Evolutionary conservation across 176 grass and related monocot species (phyloP).

Genomic region (Phoenix roebelenii): DNA sequence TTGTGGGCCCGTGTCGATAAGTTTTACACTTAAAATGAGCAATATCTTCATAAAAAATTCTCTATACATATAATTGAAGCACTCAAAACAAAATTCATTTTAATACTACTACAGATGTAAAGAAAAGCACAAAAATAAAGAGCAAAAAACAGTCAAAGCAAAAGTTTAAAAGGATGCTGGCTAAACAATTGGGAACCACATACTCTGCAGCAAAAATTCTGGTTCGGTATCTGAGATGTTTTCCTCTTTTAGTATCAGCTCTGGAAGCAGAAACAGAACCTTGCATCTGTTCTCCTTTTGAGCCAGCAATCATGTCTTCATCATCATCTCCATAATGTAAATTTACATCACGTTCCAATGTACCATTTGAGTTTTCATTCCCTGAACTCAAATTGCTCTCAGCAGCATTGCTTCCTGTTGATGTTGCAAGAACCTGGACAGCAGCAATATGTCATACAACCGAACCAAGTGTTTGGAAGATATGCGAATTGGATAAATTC

Average conservation of each 20-base stretch:
- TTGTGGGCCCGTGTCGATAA: too few relatives aligned
- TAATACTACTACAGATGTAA: too few relatives aligned
- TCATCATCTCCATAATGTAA: conserved; percentile 74
- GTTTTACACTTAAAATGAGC: too few relatives aligned
- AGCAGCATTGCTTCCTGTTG: conserved; percentile 41
- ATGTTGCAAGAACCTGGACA: conserved; percentile 81
- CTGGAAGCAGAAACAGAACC: conserved; percentile 27
- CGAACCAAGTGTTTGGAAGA: too few relatives aligned
- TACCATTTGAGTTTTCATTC: conserved; percentile 35
- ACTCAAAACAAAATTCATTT: too few relatives aligned
- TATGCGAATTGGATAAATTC: too few relatives aligned
- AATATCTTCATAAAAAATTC: too few relatives aligned
- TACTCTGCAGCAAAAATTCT: conserved; percentile 98
- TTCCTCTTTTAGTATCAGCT: conserved; percentile 64
- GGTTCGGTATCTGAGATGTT: conserved; percentile 88
- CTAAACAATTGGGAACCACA: conserved; percentile 18
- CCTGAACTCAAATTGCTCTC: conserved; percentile 41
- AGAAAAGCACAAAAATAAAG: not conserved
- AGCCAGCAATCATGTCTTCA: conserved; percentile 73
- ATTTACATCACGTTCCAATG: conserved; percentile 37
- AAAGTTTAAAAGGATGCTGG: conserved; percentile 9
- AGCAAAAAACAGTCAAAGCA: not conserved
- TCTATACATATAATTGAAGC: too few relatives aligned
- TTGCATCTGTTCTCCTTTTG: conserved; percentile 42
- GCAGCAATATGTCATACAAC: not conserved